Percentiles rank a stretch among this genome's conserved stretches.
phyloP scores from a whole-genome alignment of 164 flowering plant species.

The Platanus orientalis region DNA sequence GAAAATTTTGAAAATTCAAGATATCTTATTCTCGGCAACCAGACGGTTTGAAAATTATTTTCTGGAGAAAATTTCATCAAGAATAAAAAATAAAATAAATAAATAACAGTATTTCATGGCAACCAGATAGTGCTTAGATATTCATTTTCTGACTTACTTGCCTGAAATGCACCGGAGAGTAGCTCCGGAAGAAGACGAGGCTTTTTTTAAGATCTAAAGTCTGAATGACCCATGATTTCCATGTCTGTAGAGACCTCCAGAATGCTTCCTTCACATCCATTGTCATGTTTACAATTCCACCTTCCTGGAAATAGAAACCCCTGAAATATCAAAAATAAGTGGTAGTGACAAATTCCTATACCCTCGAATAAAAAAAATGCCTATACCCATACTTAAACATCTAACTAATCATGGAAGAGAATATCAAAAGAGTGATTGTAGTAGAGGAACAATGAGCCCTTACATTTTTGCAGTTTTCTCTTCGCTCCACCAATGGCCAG shows the following conservation, averaged over 20 bases:
- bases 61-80: too few relatives aligned
- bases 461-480: constrained; percentile 61
- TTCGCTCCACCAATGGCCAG: constrained; percentile 88
- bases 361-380: not conserved
- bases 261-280: constrained; percentile 25
- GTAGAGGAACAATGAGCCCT: not conserved
- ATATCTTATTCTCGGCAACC: too few relatives aligned
- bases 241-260: constrained; percentile 35
- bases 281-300: constrained; percentile 11
- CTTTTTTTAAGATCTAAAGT: constrained; percentile 31
- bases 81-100: too few relatives aligned
- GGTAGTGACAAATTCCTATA: not conserved
- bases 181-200: constrained; percentile 48
- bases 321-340: constrained; percentile 25
- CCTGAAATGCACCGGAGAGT: constrained; percentile 70
- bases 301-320: constrained; percentile 38
- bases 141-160: constrained; percentile 12
- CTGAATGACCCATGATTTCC: constrained; percentile 46
- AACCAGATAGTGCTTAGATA: too few relatives aligned
- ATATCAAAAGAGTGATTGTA: not conserved
- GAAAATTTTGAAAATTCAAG: too few relatives aligned
- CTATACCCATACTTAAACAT: not conserved
- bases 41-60: too few relatives aligned
- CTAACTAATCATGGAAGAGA: too few relatives aligned
- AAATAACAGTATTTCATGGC: too few relatives aligned